A percentile compares a stretch with the other conserved stretches of the same genome.
These are phyloP conservation scores for Protea cynaroides DNA, from an alignment of 164 flowering plant species.

Conservation along the genomic window DNA sequence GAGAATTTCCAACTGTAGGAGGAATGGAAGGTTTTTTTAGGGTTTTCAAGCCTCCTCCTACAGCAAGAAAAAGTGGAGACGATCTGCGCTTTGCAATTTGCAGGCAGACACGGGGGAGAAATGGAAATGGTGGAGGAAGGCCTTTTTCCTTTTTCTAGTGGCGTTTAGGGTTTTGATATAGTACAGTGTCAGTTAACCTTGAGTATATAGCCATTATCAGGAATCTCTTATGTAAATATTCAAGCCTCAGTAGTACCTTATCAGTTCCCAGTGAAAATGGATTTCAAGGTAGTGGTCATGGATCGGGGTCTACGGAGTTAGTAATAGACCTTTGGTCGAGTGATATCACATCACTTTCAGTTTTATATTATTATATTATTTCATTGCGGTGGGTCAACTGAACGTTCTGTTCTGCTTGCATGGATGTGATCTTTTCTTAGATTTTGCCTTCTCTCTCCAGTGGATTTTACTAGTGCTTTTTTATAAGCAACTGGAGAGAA, in stretches of 20 bases:
- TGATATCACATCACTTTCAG: too few species aligned
- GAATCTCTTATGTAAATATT: too few species aligned
- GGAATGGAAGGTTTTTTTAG: not conserved
- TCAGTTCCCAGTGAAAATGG: too few species aligned
- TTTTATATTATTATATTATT: too few species aligned
- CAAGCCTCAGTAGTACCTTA: too few species aligned
- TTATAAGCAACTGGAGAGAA: not conserved
- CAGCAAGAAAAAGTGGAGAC: not conserved
- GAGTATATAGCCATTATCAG: too few species aligned
- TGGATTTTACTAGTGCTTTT: not conserved
- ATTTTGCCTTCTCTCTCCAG: not conserved
- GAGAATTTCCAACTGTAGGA: not conserved
- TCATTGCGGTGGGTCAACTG: constrained; percentile 1
- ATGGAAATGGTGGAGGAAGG: not conserved
- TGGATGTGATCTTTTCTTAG: constrained; percentile 7
- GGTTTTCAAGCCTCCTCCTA: too few species aligned
- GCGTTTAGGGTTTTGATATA: not conserved
- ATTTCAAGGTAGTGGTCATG: too few species aligned
- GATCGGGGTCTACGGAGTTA: too few species aligned
- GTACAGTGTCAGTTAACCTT: too few species aligned
- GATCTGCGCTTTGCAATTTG: not conserved
- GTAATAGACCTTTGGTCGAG: too few species aligned
- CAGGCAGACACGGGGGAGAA: not conserved
- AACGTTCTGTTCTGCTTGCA: constrained; percentile 1
- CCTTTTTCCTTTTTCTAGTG: not conserved